Base-by-base conservation (phyloP, 441 rosid species). In the Dalechampia spathulata region DNA sequence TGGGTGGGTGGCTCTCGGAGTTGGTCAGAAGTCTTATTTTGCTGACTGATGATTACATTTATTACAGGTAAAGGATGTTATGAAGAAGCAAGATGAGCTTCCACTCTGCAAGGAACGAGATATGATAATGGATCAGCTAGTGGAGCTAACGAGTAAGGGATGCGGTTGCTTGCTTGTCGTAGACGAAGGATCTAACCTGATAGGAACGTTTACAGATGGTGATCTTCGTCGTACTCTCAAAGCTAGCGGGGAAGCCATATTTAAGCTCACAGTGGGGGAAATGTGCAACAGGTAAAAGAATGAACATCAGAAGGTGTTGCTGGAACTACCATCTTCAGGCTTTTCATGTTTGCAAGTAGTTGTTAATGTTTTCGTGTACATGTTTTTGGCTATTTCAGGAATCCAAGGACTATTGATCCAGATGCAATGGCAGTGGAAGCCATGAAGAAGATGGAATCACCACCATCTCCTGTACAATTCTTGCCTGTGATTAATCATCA, bases 401-500 rank as follows among this genome's bases (percentile, higher is more conserved):
- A 78, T 53, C 94, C 99, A 16, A 89, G 99, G 68, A 80, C 86
- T 22, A 83, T 87, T 5, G 71, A 74, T 60, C 79, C 94, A 22
- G 94, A 92, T 39, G 81, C 96, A 20, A 89, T 86, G 99, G 99
- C 96, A 4, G 94, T 85, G 72, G 99, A 86, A 65, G 99, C 97
- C 23, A 89, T 92, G 99, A 75, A 78, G 78, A 86, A 80, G 71
- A 92, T 89, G 99, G 97, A 89, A 60, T 83, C 96, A 0, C 97
- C 97, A 12, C 96, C 99, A 6, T 89, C 96, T 9, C 90, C 96
- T 13, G 97, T 89, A 8, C 99, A 92, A 48, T 92, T 89, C 71
- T 75, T 92, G 66, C 97, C 96, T 0, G 95, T 86, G 64, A 67
- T 89, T 15, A 42, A 68, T 62, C 74, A 74, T 22, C 78, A 79